phyloP scores from a whole-genome alignment of 2,329 filamentous ascomycete species.

The Clonostachys rhizophaga region DNA sequence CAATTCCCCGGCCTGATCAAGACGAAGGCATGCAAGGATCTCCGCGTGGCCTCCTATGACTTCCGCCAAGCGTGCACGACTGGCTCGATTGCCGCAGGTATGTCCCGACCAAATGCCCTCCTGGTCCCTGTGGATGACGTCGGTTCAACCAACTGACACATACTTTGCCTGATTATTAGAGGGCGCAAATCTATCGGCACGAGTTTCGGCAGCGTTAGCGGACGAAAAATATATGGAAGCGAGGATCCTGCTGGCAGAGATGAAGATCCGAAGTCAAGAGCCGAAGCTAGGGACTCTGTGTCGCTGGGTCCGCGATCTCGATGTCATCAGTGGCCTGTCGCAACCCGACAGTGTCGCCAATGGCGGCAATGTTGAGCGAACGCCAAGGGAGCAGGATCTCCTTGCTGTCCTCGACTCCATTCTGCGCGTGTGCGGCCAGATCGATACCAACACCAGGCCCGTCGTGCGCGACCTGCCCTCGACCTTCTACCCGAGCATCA shows the following conservation, averaged over 20 bases:
- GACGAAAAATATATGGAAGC: slow-evolving; percentile 65
- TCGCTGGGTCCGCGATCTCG: slow-evolving; percentile 68
- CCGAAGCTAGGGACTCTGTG: slow-evolving; percentile 66
- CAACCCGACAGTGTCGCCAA: slow-evolving; percentile 35
- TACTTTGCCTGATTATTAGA: slow-evolving; percentile 18
- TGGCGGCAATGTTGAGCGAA: slow-evolving; percentile 27
- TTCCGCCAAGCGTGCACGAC: slow-evolving; percentile 67
- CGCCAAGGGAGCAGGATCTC: slow-evolving; percentile 45
- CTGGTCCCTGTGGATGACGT: background rate
- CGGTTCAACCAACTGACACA: background rate
- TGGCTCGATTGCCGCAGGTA: slow-evolving; percentile 39
- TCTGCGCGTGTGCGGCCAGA: slow-evolving; percentile 56
- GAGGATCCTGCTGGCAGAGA: slow-evolving; percentile 61
- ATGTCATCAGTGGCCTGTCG: slow-evolving; percentile 62
- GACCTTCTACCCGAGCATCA: slow-evolving; percentile 52
- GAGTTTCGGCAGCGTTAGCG: slow-evolving; percentile 60
- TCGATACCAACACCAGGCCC: slow-evolving; percentile 33
- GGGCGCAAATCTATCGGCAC: slow-evolving; percentile 59
- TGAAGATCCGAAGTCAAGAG: slow-evolving; percentile 60
- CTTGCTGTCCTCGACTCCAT: slow-evolving; percentile 60
- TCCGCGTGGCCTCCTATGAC: slow-evolving; percentile 63
- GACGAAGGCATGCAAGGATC: slow-evolving; percentile 61
- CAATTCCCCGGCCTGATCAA: slow-evolving; percentile 61
- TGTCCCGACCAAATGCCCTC: background rate
- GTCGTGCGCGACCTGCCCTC: slow-evolving; percentile 18